phyloP scores from a whole-genome alignment of 495 filamentous ascomycete genomes.

The Apodospora peruviana region DNA sequence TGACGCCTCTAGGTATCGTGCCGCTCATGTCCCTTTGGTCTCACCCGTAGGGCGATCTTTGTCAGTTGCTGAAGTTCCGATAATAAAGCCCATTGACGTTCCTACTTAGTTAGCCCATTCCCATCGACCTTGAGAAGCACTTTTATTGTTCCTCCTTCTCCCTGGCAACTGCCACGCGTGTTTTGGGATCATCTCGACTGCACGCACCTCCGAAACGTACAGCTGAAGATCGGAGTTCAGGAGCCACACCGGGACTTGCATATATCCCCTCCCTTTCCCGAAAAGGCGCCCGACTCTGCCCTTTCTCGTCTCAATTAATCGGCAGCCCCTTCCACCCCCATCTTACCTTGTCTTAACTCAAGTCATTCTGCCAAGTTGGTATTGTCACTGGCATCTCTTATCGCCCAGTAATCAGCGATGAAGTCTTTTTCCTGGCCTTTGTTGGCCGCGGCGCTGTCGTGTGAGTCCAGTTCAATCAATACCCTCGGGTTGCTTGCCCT shows the following conservation, averaged over 20 bases:
- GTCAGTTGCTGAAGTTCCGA: no score
- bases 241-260: not conserved
- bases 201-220: no score
- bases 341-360: not conserved
- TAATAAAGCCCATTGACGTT: no score
- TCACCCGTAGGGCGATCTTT: no score
- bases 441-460: slow-evolving; percentile 10
- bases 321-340: not conserved
- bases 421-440: slow-evolving; percentile 1
- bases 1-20: no score
- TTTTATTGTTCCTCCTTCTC: no score
- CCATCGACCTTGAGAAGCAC: no score
- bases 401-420: slow-evolving; percentile 4
- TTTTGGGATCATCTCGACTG: no score
- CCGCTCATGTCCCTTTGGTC: no score
- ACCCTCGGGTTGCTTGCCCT: not conserved
- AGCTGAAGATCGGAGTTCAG: not conserved
- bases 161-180: no score
- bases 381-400: not conserved
- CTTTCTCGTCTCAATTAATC: not conserved
- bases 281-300: not conserved
- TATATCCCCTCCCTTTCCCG: not conserved
- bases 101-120: no score
- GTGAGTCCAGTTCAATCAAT: slow-evolving; percentile 6
- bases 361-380: not conserved